phyloP scores from a whole-genome alignment of 2,329 filamentous ascomycete genomes.

The Alternaria ventricosa region DNA sequence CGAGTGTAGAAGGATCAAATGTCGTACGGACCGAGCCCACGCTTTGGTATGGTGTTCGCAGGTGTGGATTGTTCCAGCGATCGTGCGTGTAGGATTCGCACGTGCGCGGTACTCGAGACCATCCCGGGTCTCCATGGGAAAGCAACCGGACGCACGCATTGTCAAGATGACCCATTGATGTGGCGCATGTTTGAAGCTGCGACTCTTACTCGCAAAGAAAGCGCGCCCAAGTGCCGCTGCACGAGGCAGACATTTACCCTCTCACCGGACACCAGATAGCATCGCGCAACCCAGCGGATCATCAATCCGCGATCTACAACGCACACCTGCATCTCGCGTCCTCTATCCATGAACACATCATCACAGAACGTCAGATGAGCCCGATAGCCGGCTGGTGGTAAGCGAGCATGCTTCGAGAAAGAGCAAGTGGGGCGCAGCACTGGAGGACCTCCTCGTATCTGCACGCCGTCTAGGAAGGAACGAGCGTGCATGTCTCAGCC shows the following conservation, averaged over 20 bases:
- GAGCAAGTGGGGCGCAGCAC: background rate
- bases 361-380: background rate
- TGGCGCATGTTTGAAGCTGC: background rate
- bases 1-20: background rate
- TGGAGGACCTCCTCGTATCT: constrained; percentile 3
- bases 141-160: background rate
- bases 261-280: background rate
- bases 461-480: background rate
- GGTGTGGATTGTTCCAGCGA: background rate
- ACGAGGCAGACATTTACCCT: constrained; percentile 2
- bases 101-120: background rate
- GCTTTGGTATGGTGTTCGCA: background rate
- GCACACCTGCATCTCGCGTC: background rate
- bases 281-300: background rate
- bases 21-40: background rate
- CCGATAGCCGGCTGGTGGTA: background rate
- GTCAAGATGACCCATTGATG: background rate
- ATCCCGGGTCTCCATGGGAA: background rate
- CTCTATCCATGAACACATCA: background rate
- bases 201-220: background rate
- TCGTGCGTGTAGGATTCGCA: background rate
- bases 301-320: background rate
- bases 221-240: background rate
- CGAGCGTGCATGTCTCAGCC: background rate
- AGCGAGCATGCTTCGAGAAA: background rate